A percentile compares a stretch with the other conserved stretches of the same genome.
Evolutionary conservation across 2,329 filamentous ascomycete species (phyloP).

Genomic region (Metarhizium brunneum): DNA sequence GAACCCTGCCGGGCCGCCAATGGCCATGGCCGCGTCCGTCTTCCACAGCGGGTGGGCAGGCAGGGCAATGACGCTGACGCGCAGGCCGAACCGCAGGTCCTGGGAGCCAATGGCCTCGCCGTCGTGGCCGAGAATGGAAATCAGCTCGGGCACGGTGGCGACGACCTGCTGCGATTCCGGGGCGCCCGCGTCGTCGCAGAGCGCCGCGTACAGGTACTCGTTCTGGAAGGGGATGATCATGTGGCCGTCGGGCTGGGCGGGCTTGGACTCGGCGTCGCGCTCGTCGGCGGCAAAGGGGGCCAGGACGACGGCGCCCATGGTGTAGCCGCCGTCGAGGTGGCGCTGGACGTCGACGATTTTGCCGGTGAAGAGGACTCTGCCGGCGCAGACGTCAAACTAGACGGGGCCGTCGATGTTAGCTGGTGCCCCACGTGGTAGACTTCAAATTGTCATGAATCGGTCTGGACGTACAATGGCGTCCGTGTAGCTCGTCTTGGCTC

Average conservation of each 20-base stretch:
- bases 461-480: no score
- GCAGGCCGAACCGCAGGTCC: slow-evolving; percentile 40
- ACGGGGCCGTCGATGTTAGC: no score
- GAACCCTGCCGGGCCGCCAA: no score
- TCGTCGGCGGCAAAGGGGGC: slow-evolving; percentile 14
- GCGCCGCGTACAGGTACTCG: no score
- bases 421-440: no score
- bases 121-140: slow-evolving; percentile 29
- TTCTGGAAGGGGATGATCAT: no score
- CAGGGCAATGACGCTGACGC: slow-evolving; percentile 40
- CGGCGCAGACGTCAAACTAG: no score
- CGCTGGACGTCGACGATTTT: slow-evolving; percentile 31
- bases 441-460: no score
- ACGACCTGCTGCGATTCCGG: slow-evolving; percentile 10
- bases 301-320: slow-evolving; percentile 28
- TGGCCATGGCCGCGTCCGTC: slow-evolving; percentile 8
- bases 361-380: slow-evolving; percentile 22
- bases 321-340: slow-evolving; percentile 29
- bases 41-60: slow-evolving; percentile 42
- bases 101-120: slow-evolving; percentile 41
- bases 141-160: slow-evolving; percentile 27
- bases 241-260: no score
- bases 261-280: no score
- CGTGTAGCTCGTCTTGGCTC: no score
- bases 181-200: no score